Evolutionary conservation across 495 filamentous ascomycete species (phyloP).

Genomic region (Podospora pseudoanserina): DNA sequence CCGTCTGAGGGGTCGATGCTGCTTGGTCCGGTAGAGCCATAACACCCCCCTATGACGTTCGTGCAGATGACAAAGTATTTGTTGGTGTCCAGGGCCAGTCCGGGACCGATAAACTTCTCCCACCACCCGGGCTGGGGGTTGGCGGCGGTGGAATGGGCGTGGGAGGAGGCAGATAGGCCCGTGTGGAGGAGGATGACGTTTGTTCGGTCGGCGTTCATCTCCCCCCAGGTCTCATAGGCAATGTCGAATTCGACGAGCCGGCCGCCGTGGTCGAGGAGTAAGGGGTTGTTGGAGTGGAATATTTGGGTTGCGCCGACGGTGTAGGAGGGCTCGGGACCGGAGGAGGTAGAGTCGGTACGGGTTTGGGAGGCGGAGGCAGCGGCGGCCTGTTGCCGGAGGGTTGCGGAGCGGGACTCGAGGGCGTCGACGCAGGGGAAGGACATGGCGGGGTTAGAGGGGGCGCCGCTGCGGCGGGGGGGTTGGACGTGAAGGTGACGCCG

Average conservation of each 20-base stretch:
- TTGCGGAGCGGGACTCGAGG: conserved; percentile 76
- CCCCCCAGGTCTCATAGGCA: conserved; percentile 93
- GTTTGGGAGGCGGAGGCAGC: conserved; percentile 41
- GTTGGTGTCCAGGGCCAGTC: conserved; percentile 78
- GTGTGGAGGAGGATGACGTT: conserved; percentile 94
- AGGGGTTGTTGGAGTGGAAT: conserved; percentile 68
- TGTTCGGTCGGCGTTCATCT: conserved; percentile 71
- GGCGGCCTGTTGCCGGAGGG: conserved; percentile 53
- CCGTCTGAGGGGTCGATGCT: conserved; percentile 87
- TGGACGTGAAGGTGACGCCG: conserved; percentile 33
- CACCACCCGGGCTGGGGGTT: conserved; percentile 96
- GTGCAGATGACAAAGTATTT: conserved; percentile 95
- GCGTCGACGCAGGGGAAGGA: conserved; percentile 94
- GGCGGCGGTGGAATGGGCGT: conserved; percentile 80
- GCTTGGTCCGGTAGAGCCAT: conserved; percentile 88
- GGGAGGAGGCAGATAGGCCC: conserved; percentile 89
- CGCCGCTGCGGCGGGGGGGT: conserved; percentile 36
- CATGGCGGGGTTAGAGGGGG: conserved; percentile 80
- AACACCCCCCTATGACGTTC: conserved; percentile 95
- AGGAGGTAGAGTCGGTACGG: conserved; percentile 6
- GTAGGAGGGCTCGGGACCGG: conserved; percentile 90
- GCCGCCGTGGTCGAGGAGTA: conserved; percentile 92
- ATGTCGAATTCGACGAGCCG: conserved; percentile 79
- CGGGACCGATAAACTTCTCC: conserved; percentile 98
- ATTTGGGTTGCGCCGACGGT: conserved; percentile 75